Conservation (phyloP, 2,329 filamentous ascomycete species). For the Elsinoe perseae region DNA sequence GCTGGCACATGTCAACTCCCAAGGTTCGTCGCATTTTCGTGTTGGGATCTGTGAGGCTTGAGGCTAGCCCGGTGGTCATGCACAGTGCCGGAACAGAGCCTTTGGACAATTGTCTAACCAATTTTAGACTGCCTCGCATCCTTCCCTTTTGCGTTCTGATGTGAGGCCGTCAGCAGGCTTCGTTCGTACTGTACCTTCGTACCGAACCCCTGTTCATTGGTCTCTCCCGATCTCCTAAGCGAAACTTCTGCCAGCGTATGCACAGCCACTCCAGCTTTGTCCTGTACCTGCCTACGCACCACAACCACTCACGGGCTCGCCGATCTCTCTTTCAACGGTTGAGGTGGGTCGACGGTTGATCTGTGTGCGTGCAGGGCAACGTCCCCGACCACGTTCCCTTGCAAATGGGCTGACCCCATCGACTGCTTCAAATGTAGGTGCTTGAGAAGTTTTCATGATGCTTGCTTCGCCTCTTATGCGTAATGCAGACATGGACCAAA, state of each 20-base stretch:
- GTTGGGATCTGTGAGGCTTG: slow-evolving; percentile 3
- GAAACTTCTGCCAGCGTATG: not conserved
- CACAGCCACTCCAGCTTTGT: not conserved
- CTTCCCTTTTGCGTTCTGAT: not conserved
- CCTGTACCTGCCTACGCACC: not conserved
- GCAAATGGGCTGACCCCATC: too few relatives aligned
- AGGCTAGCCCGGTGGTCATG: not conserved
- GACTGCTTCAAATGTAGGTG: not conserved
- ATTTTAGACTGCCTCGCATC: not conserved
- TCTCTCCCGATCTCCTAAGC: not conserved
- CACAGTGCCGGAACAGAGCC: not conserved
- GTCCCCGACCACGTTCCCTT: not conserved
- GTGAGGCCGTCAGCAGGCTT: not conserved
- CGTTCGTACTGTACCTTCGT: not conserved
- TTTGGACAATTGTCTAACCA: not conserved
- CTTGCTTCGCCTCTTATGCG: not conserved
- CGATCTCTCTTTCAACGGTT: not conserved
- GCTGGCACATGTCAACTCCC: not conserved
- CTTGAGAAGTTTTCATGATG: too few relatives aligned
- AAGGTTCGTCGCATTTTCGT: not conserved
- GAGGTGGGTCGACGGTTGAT: not conserved
- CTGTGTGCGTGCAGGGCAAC: not conserved
- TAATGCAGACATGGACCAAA: not conserved
- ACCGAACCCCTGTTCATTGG: not conserved
- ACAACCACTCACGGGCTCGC: not conserved